phyloP scores from a whole-genome alignment of 1,284 basidiomycete species.

The Marasmius sp. region DNA sequence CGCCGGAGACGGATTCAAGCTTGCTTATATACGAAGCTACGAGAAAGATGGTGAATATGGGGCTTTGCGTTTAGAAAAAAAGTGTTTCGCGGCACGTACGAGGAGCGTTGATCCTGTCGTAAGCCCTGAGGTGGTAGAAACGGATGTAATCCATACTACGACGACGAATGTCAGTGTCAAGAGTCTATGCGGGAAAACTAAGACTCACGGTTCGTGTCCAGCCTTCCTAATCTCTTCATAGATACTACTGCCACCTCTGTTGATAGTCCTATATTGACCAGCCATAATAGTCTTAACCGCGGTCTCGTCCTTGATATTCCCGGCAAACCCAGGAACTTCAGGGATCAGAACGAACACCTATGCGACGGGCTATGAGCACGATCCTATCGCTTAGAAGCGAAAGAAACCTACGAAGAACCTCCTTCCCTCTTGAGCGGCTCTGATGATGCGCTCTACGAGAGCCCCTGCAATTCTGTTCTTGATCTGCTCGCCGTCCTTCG shows the following conservation, averaged over 20 bases:
- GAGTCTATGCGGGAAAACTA: neutral
- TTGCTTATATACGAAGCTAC: slow-evolving; percentile 57
- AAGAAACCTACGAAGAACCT: slow-evolving; percentile 73
- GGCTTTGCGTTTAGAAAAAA: too few relatives aligned
- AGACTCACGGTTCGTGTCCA: slow-evolving; percentile 78
- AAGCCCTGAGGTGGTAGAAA: slow-evolving; percentile 88
- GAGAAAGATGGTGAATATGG: neutral
- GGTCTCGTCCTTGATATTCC: slow-evolving; percentile 71
- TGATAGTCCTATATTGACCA: slow-evolving; percentile 83
- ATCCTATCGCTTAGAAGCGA: too few relatives aligned
- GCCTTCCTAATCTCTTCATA: slow-evolving; percentile 80
- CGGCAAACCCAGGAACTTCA: slow-evolving; percentile 80
- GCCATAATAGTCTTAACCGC: slow-evolving; percentile 61
- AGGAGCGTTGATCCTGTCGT: slow-evolving; percentile 90
- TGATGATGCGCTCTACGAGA: slow-evolving; percentile 78
- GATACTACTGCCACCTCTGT: slow-evolving; percentile 83
- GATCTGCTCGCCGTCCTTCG: slow-evolving; percentile 62
- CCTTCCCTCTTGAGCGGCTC: slow-evolving; percentile 66
- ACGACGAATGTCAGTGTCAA: neutral
- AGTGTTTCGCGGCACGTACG: slow-evolving; percentile 13
- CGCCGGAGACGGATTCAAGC: slow-evolving; percentile 75
- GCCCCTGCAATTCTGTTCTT: slow-evolving; percentile 84
- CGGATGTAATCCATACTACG: slow-evolving; percentile 74
- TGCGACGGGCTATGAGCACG: neutral
- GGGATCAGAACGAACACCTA: slow-evolving; percentile 83